These are phyloP conservation scores for Fusarium sp. DNA, from an alignment of 2,329 filamentous ascomycete genomes.

Conservation along the genomic window DNA sequence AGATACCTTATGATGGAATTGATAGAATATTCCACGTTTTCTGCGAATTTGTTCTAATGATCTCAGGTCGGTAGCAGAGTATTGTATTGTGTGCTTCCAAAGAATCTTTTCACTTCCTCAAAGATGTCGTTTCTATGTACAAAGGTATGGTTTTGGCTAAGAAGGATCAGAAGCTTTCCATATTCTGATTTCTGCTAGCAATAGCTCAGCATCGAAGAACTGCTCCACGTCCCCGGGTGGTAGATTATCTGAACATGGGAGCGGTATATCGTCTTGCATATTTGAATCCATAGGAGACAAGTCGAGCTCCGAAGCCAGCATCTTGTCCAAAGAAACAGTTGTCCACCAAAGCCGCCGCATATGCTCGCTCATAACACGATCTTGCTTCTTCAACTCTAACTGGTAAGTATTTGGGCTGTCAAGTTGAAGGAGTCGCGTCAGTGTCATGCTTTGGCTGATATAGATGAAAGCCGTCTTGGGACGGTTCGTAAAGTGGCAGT, in stretches of 20 bases:
- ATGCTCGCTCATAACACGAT: fast-evolving
- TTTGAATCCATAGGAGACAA: fast-evolving
- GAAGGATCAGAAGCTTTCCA: background rate
- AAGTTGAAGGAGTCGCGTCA: background rate
- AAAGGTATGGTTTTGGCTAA: background rate
- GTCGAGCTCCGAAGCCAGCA: background rate
- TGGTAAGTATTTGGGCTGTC: background rate
- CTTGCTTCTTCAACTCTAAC: fast-evolving
- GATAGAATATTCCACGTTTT: background rate
- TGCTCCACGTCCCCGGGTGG: fast-evolving
- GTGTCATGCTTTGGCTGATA: background rate
- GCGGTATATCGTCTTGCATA: background rate
- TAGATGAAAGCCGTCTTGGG: background rate
- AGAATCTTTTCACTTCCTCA: background rate
- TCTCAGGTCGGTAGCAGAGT: background rate
- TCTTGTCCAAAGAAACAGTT: background rate
- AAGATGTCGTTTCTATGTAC: background rate
- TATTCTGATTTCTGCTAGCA: background rate
- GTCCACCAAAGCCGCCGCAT: constrained; percentile 8
- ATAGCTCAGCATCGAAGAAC: background rate
- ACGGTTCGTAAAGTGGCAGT: background rate
- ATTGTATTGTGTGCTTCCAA: background rate
- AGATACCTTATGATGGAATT: background rate
- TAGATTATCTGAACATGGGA: background rate
- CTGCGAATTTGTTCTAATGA: no score